Conservation (phyloP, 2,329 filamentous ascomycete genomes). For the Aspergillus quadrilineatus region DNA sequence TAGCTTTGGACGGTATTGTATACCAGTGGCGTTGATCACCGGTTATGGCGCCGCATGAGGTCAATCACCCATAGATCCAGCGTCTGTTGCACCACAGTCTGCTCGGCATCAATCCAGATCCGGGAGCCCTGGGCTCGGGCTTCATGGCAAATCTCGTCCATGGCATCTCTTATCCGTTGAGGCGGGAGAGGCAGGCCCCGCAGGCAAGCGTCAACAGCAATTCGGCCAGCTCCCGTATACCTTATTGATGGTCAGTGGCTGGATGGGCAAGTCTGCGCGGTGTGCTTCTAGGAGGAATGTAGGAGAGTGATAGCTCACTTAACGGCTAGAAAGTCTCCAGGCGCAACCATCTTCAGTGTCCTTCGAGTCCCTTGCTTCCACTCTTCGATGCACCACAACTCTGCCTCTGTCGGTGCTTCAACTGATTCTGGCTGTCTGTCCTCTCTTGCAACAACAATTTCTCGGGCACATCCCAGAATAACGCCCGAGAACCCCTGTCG, state of each 20-base stretch:
- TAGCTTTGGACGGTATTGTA: conserved; percentile 50
- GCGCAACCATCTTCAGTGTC: background rate
- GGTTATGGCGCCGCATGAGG: conserved; percentile 48
- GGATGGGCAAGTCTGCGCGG: too few species aligned
- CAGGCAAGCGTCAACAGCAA: background rate
- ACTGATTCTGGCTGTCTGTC: background rate
- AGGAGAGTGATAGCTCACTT: background rate
- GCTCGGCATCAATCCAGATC: conserved; percentile 51
- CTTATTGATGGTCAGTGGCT: background rate
- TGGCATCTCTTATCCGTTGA: conserved; percentile 22
- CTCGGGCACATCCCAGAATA: background rate
- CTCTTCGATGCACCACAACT: background rate
- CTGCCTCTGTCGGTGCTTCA: background rate
- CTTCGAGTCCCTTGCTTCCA: background rate
- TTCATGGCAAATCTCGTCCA: conserved; percentile 39
- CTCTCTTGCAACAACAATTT: background rate
- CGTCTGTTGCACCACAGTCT: conserved; percentile 44
- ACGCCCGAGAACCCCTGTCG: background rate
- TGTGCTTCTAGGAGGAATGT: background rate
- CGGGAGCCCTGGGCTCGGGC: conserved; percentile 37
- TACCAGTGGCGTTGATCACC: conserved; percentile 28
- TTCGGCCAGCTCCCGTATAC: background rate
- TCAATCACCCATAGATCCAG: conserved; percentile 50
- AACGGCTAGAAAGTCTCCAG: background rate
- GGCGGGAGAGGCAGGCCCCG: background rate